A percentile compares a stretch with the other conserved stretches of the same genome.
Conservation (phyloP, 1,284 basidiomycete species). For the Fomes fomentarius region DNA sequence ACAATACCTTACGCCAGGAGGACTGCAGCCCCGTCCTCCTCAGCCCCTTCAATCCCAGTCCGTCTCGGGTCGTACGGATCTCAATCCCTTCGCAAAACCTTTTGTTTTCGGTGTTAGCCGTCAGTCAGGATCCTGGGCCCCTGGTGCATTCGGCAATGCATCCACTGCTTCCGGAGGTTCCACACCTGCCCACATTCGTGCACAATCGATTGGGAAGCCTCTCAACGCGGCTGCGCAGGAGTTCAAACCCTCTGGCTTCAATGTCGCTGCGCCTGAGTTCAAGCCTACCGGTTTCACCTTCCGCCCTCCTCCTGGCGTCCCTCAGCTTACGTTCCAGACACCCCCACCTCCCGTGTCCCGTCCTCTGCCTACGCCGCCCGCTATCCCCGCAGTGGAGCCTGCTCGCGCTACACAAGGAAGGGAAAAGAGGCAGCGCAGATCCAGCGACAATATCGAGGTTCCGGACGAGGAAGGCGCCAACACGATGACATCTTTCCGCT, state of each 20-base stretch:
- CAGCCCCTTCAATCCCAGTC: conserved; percentile 14
- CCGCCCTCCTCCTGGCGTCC: conserved; percentile 65
- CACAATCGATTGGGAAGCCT: conserved; percentile 64
- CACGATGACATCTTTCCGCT: conserved; percentile 74
- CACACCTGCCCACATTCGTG: conserved; percentile 50
- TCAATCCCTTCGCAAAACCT: conserved; percentile 80
- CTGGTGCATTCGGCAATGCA: conserved; percentile 23
- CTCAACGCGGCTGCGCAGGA: conserved; percentile 79
- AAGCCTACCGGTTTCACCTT: conserved; percentile 77
- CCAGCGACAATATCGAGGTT: conserved; percentile 42
- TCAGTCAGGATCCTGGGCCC: conserved; percentile 28
- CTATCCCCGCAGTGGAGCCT: too few species aligned
- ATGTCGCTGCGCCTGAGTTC: conserved; percentile 76
- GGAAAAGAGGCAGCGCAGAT: conserved; percentile 73
- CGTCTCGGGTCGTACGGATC: conserved; percentile 34
- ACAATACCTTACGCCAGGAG: conserved; percentile 30
- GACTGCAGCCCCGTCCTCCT: conserved; percentile 27
- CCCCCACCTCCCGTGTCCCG: conserved; percentile 27
- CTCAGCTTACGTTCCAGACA: conserved; percentile 52
- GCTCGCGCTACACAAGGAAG: conserved; percentile 58
- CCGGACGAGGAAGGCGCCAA: conserved; percentile 48
- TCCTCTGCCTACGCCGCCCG: conserved; percentile 39
- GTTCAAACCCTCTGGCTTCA: conserved; percentile 77
- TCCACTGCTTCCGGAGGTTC: conserved; percentile 16
- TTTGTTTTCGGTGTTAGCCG: conserved; percentile 67